phyloP scores from a whole-genome alignment of 768 basidiomycete species.

The Hemileccinum rubropunctum region DNA sequence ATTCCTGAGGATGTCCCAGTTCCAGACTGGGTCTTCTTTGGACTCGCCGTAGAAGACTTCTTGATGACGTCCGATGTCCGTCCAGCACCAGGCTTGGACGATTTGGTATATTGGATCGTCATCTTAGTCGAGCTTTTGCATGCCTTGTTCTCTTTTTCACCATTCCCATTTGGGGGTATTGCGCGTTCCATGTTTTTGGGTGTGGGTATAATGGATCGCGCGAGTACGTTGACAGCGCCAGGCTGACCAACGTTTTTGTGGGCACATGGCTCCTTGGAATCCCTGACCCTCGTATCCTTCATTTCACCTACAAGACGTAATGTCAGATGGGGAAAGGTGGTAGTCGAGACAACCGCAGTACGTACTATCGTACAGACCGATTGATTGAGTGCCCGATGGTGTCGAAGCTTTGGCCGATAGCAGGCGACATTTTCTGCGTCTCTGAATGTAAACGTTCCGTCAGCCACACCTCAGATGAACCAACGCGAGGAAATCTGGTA shows the following conservation, averaged over 20 bases:
- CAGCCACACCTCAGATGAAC: neutral
- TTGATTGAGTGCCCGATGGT: neutral
- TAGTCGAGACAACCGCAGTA: neutral
- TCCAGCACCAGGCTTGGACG: constrained; percentile 5
- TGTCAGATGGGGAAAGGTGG: neutral
- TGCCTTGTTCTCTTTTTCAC: constrained; percentile 11
- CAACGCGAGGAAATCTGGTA: neutral
- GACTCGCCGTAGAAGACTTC: constrained; percentile 5
- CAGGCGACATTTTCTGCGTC: neutral
- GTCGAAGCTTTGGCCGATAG: neutral
- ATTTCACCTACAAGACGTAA: neutral
- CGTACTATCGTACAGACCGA: constrained; percentile 6
- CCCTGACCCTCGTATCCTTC: neutral
- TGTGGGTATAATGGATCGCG: constrained; percentile 4
- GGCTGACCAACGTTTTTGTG: constrained; percentile 1
- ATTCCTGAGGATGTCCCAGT: constrained; percentile 4
- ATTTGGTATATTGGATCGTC: constrained; percentile 1
- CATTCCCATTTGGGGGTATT: constrained; percentile 5
- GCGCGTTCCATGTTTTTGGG: neutral
- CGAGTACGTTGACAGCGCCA: constrained; percentile 7
- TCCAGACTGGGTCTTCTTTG: constrained; percentile 3
- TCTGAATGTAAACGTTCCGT: neutral
- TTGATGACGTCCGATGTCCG: neutral
- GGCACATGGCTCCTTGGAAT: constrained; percentile 1
- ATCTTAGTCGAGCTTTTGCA: neutral